Percentiles rank a stretch among this genome's conserved stretches.
These are phyloP conservation scores for Acrocalymma vagum DNA, from an alignment of 2,329 filamentous ascomycete genomes.

Conservation along the genomic window DNA sequence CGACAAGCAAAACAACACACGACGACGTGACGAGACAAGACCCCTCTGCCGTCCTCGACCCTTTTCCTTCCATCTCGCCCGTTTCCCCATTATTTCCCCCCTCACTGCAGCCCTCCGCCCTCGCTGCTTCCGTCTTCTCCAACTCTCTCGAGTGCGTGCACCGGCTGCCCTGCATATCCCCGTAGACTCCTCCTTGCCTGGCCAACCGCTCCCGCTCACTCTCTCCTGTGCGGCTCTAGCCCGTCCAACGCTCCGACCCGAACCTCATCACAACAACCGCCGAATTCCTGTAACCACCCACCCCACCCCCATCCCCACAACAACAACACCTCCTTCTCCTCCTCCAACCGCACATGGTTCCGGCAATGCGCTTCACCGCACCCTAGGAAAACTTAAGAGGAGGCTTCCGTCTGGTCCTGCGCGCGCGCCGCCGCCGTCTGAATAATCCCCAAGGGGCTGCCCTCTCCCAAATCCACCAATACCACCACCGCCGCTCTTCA, in stretches of 20 bases:
- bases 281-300: conserved; percentile 8
- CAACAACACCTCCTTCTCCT: conserved; percentile 19
- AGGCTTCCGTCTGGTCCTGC: conserved; percentile 10
- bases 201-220: conserved; percentile 15
- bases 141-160: too few species aligned
- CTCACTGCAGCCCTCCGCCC: conserved; percentile 18
- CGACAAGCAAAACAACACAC: conserved; percentile 33
- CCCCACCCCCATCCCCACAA: conserved; percentile 20
- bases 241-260: conserved; percentile 4
- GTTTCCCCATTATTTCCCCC: conserved; percentile 19
- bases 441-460: conserved; percentile 19
- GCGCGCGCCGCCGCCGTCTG: conserved; percentile 14
- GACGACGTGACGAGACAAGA: conserved; percentile 22
- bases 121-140: conserved; percentile 23
- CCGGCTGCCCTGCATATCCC: too few species aligned
- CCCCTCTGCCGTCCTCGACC: conserved; percentile 8
- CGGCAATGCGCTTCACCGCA: conserved; percentile 8
- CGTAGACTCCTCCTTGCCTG: too few species aligned
- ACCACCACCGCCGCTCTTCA: conserved; percentile 23
- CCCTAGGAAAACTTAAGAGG: too few species aligned
- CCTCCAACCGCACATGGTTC: conserved; percentile 12
- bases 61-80: conserved; percentile 15
- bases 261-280: conserved; percentile 9
- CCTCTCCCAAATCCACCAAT: conserved; percentile 16
- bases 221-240: conserved; percentile 17